Evolutionary conservation across 306 rosid genomes (phyloP).

Genomic region (Casuarina glauca): DNA sequence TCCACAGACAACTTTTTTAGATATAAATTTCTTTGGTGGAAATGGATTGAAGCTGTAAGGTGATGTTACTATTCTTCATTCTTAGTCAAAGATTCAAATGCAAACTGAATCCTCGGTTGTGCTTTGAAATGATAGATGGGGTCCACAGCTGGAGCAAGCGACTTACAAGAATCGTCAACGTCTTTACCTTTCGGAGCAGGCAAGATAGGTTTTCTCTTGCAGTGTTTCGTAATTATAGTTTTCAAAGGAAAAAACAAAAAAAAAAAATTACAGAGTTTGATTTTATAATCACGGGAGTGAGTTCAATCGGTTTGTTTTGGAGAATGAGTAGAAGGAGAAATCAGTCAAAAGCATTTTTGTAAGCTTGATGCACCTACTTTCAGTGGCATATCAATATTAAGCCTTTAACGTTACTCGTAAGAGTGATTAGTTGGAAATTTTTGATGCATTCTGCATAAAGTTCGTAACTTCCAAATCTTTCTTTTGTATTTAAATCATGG

Average conservation of each 20-base stretch:
- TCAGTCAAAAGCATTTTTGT: not conserved
- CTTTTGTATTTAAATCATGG: not conserved
- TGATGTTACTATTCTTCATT: not conserved
- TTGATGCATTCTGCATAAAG: not conserved
- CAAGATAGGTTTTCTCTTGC: not conserved
- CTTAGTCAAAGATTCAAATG: not conserved
- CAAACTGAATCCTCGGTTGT: constrained; percentile 2
- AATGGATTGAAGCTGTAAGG: constrained; percentile 6
- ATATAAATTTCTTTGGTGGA: not conserved
- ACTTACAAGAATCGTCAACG: constrained; percentile 92
- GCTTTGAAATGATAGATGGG: constrained; percentile 62
- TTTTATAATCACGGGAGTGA: not conserved
- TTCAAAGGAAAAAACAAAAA: not conserved
- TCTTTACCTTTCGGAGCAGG: constrained; percentile 93
- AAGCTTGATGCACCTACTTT: not conserved
- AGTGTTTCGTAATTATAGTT: no score
- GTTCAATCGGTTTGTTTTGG: not conserved
- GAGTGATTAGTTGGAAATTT: not conserved
- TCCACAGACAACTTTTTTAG: not conserved
- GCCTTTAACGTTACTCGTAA: not conserved
- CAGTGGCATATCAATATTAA: not conserved
- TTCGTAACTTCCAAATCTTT: not conserved
- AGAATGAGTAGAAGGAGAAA: constrained; percentile 2
- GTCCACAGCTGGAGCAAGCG: constrained; percentile 72
- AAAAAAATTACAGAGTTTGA: not conserved